These are phyloP conservation scores for Phytophthora europaea DNA, from an alignment of 352 stramenopile species.

Conservation along the genomic window DNA sequence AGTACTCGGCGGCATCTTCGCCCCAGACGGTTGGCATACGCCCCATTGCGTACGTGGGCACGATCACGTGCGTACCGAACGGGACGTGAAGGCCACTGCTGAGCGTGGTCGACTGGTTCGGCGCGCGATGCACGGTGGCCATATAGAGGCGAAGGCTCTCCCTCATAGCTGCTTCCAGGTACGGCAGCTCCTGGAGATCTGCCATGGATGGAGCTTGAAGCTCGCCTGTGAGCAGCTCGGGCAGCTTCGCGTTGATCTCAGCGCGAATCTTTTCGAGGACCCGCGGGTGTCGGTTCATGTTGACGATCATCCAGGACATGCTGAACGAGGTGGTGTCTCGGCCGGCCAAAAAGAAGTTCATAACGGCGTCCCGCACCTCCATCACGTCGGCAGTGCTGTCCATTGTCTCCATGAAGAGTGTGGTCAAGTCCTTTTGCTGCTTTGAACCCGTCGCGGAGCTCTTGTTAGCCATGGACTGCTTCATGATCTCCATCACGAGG, in stretches of 20 bases:
- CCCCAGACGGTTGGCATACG: slow-evolving; percentile 64
- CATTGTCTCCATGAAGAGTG: slow-evolving; percentile 47
- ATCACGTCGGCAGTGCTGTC: slow-evolving; percentile 34
- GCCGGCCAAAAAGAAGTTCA: slow-evolving; percentile 81
- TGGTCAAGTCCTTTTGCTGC: slow-evolving; percentile 52
- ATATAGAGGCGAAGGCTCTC: slow-evolving; percentile 78
- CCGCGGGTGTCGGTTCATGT: slow-evolving; percentile 72
- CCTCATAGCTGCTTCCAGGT: slow-evolving; percentile 64
- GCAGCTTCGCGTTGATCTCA: slow-evolving; percentile 58
- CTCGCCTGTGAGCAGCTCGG: slow-evolving; percentile 25
- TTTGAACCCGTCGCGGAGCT: slow-evolving; percentile 14
- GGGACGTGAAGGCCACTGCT: slow-evolving; percentile 67
- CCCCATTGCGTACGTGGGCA: slow-evolving; percentile 60
- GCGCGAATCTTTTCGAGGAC: slow-evolving; percentile 55
- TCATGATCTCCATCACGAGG: slow-evolving; percentile 48
- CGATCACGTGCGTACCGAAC: slow-evolving; percentile 49
- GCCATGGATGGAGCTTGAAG: slow-evolving; percentile 44
- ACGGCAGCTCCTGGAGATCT: slow-evolving; percentile 61
- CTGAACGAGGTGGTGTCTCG: slow-evolving; percentile 77
- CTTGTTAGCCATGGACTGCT: slow-evolving; percentile 32
- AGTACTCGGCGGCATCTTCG: slow-evolving; percentile 46
- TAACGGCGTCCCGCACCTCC: slow-evolving; percentile 68
- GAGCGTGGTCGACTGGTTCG: slow-evolving; percentile 57
- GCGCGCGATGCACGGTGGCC: slow-evolving; percentile 47
- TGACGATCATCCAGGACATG: slow-evolving; percentile 81